Percentiles rank a stretch among this genome's conserved stretches.
phyloP scores from a whole-genome alignment of 2,329 filamentous ascomycete species.

The Mycosphaerella sp. region DNA sequence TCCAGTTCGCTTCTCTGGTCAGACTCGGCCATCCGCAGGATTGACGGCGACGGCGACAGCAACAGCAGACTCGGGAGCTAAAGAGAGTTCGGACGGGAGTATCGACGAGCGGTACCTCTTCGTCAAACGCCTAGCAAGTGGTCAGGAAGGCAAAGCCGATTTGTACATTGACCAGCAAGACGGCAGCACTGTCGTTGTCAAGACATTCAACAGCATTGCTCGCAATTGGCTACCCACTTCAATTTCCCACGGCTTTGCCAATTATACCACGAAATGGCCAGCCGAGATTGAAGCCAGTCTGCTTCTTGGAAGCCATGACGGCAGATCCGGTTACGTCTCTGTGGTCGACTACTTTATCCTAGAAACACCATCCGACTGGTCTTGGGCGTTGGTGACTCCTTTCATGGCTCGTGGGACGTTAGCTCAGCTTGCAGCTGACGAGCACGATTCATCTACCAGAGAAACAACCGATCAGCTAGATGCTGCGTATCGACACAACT shows the following conservation, averaged over 20 bases:
- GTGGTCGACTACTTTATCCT: slow-evolving; percentile 21
- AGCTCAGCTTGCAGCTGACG: slow-evolving; percentile 11
- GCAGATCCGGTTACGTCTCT: slow-evolving; percentile 10
- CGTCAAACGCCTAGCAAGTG: slow-evolving; percentile 13
- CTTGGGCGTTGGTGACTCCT: slow-evolving; percentile 19
- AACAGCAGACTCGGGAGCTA: neutral
- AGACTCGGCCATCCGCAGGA: neutral
- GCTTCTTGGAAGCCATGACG: neutral
- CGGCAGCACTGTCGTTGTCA: slow-evolving; percentile 15
- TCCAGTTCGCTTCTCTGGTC: slow-evolving; percentile 7
- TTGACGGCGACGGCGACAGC: neutral
- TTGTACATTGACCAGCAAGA: slow-evolving; percentile 12
- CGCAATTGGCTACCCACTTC: slow-evolving; percentile 8
- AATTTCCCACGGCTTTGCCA: slow-evolving; percentile 5
- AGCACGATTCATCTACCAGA: neutral
- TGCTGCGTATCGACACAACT: slow-evolving; percentile 27
- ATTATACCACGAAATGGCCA: slow-evolving; percentile 16
- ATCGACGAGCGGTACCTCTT: slow-evolving; percentile 18
- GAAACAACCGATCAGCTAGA: slow-evolving; percentile 23
- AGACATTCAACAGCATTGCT: slow-evolving; percentile 11
- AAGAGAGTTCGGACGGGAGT: neutral
- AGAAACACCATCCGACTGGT: slow-evolving; percentile 2
- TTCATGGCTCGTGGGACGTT: slow-evolving; percentile 16
- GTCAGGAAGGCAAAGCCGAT: slow-evolving; percentile 17
- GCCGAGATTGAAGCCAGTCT: slow-evolving; percentile 21